phyloP scores from a whole-genome alignment of 768 basidiomycete genomes.

The Termitomyces sp. region DNA sequence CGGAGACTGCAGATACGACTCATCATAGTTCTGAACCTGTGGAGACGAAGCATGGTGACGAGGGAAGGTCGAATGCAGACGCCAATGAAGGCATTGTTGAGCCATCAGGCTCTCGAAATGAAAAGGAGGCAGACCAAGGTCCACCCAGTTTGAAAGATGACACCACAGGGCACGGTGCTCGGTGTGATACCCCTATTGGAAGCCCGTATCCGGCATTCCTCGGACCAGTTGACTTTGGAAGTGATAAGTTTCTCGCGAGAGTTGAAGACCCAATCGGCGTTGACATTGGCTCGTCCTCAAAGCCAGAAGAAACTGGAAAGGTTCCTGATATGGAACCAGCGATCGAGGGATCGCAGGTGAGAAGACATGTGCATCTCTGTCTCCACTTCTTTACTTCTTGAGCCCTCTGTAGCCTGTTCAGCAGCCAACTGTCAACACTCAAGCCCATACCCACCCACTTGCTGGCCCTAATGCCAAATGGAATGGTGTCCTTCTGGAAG shows the following conservation, averaged over 20 bases:
- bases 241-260: neutral
- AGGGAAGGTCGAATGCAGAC: neutral
- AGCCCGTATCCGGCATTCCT: neutral
- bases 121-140: neutral
- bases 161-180: neutral
- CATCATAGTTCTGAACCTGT: neutral
- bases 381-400: neutral
- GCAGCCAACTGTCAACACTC: constrained; percentile 9
- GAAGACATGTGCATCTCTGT: neutral
- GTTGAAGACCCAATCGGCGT: neutral
- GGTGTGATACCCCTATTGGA: neutral
- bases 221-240: neutral
- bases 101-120: neutral
- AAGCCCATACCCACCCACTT: constrained; percentile 16
- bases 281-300: neutral
- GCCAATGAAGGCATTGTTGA: neutral
- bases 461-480: constrained; percentile 10
- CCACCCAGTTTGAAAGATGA: neutral
- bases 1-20: constrained; percentile 1
- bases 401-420: neutral
- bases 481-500: constrained; percentile 15
- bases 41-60: neutral
- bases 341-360: constrained; percentile 2
- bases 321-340: neutral
- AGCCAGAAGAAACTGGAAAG: neutral